Conservation (phyloP, 2,329 filamentous ascomycete species). For the Ophiostoma sp. region DNA sequence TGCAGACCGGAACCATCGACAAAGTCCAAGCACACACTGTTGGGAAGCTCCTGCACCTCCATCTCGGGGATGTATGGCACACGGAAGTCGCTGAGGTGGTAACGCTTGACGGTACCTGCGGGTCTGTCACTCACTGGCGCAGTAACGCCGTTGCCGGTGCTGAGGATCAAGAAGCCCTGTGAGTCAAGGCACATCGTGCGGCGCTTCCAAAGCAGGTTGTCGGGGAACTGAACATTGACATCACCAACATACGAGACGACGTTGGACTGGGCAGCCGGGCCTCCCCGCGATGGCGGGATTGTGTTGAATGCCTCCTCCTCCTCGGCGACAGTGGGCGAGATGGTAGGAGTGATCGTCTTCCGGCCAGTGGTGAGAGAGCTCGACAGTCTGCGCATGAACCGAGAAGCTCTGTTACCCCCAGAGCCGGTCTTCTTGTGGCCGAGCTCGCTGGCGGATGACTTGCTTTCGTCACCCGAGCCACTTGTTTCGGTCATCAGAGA, state of each 20-base stretch:
- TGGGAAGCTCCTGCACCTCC: slow-evolving; percentile 87
- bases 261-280: slow-evolving; percentile 37
- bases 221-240: slow-evolving; percentile 95
- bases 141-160: slow-evolving; percentile 60
- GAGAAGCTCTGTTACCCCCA: slow-evolving; percentile 48
- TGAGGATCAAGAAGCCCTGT: slow-evolving; percentile 79
- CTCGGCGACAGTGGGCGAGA: slow-evolving; percentile 54
- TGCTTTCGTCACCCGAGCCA: slow-evolving; percentile 50
- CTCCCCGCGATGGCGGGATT: slow-evolving; percentile 24
- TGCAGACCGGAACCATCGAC: slow-evolving; percentile 62
- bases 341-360: slow-evolving; percentile 48
- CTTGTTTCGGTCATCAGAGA: slow-evolving; percentile 46
- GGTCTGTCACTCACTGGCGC: slow-evolving; percentile 49
- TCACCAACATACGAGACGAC: slow-evolving; percentile 75
- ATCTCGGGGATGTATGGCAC: slow-evolving; percentile 80
- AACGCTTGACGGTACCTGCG: slow-evolving; percentile 64
- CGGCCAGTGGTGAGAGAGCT: slow-evolving; percentile 51
- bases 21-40: slow-evolving; percentile 70
- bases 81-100: slow-evolving; percentile 82
- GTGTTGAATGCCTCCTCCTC: slow-evolving; percentile 43
- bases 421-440: slow-evolving; percentile 38
- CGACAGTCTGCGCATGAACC: slow-evolving; percentile 61
- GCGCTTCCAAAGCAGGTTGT: slow-evolving; percentile 94
- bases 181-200: slow-evolving; percentile 83
- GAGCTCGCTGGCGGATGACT: slow-evolving; percentile 41